Percentiles rank a stretch among this genome's conserved stretches.
Conservation (phyloP, 805 yeast species). For the Schwanniomyces pseudopolymorphus region DNA sequence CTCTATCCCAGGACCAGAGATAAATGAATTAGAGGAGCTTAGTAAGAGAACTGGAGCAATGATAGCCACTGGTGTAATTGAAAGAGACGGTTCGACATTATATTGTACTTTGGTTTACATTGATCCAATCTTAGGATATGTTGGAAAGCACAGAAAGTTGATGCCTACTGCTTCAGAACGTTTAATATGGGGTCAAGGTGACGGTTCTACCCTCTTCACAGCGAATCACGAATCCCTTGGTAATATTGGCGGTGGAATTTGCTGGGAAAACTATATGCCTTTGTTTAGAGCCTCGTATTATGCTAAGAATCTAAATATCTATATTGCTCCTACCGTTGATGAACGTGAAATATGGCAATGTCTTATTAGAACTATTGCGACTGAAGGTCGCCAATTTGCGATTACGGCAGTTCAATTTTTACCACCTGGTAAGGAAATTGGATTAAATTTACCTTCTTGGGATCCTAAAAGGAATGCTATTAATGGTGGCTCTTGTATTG, state of each 20-base stretch:
- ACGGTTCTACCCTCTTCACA: conserved; percentile 43
- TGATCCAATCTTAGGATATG: conserved; percentile 36
- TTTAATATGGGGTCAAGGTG: conserved; percentile 47
- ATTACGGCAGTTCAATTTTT: conserved; percentile 42
- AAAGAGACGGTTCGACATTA: conserved; percentile 31
- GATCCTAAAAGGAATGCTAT: conserved; percentile 27
- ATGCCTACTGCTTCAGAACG: conserved; percentile 47
- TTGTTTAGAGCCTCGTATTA: conserved; percentile 40
- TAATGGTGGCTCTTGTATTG: conserved; percentile 28
- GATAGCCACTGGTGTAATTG: conserved; percentile 41
- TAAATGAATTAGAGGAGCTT: conserved; percentile 29
- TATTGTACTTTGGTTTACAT: conserved; percentile 43
- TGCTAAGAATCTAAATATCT: conserved; percentile 41
- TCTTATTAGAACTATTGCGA: conserved; percentile 40
- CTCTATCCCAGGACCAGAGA: conserved; percentile 35
- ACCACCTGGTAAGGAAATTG: conserved; percentile 26
- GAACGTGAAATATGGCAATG: conserved; percentile 45
- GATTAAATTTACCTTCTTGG: conserved; percentile 20
- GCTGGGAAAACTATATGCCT: conserved; percentile 50
- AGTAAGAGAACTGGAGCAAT: conserved; percentile 33
- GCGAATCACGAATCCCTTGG: conserved; percentile 24
- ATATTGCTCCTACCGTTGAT: conserved; percentile 43
- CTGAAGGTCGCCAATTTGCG: conserved; percentile 39
- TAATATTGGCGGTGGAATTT: conserved; percentile 47
- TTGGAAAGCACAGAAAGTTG: conserved; percentile 41